phyloP scores from a whole-genome alignment of 2,329 filamentous ascomycete species.

The Venturia aucupariae region DNA sequence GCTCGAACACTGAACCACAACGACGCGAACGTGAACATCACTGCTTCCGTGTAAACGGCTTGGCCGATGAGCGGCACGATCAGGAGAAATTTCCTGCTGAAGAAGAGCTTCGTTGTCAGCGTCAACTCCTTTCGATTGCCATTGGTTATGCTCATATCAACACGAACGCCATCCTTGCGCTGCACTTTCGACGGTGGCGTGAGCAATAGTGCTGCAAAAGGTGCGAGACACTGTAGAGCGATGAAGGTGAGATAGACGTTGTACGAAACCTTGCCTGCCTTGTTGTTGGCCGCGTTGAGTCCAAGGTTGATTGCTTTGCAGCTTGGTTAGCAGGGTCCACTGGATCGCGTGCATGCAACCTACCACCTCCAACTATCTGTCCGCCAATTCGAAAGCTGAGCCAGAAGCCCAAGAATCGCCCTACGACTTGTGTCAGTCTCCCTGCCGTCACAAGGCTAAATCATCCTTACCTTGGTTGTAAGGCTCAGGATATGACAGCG shows the following conservation, averaged over 20 bases:
- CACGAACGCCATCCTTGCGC: conserved; percentile 54
- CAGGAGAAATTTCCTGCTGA: conserved; percentile 53
- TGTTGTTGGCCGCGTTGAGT: conserved; percentile 48
- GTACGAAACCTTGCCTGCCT: conserved; percentile 58
- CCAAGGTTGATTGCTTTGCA: conserved; percentile 54
- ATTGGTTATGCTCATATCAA: conserved; percentile 49
- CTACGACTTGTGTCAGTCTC: conserved; percentile 10
- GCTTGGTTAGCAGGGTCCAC: not conserved
- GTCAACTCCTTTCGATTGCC: conserved; percentile 51
- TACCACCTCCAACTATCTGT: conserved; percentile 55
- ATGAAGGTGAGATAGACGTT: conserved; percentile 63
- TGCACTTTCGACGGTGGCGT: conserved; percentile 54
- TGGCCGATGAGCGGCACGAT: conserved; percentile 61
- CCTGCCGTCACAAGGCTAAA: not conserved
- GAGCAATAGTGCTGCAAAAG: conserved; percentile 55
- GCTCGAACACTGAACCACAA: conserved; percentile 63
- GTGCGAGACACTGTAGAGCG: conserved; percentile 55
- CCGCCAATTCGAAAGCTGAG: conserved; percentile 52
- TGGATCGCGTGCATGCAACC: not conserved
- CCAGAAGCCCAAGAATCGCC: conserved; percentile 52
- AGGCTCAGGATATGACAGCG: conserved; percentile 62
- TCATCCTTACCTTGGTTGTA: conserved; percentile 47
- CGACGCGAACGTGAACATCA: conserved; percentile 60
- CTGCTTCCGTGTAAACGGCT: conserved; percentile 60
- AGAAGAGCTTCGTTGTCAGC: conserved; percentile 48